Base-by-base conservation (phyloP, 306 rosid genomes). In the Castanea sativa region DNA sequence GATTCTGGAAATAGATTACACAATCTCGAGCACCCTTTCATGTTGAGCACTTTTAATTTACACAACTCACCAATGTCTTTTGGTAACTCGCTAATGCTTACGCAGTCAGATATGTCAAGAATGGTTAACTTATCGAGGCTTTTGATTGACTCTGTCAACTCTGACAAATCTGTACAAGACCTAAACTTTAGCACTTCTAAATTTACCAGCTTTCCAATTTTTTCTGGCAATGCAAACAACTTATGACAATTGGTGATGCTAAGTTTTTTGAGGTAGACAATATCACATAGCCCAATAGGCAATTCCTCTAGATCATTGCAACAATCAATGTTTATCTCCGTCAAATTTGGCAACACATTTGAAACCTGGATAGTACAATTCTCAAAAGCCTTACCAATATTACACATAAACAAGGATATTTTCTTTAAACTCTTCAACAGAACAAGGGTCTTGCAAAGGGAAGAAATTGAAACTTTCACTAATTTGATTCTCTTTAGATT, bases 401-500 rank as follows among this genome's bases (percentile, higher is more conserved):
- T 78, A 52, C 90, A 86, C 84, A 75, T 72, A 45, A 51, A 83
- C 4, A 84, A 69, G 13, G 90, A 87, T 21, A 81, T 38, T 70
- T 84, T 81, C 60, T 53, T 49, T 29, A 84, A 60, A 23, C 79
- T 72, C 75, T n/a, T 52, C 57, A 80, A 71, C 18, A 33, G 10
- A 29, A 15, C 23, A 2, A n/a, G 53, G 5, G 73, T 68, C 38
- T 33, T 33, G 52, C 27, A 23, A 41, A 81, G 56, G 64, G 79
- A 55, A 84, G 78, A 65, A 78, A 81, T 56, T n/a, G 83, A 69
- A 52, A 79, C 78, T 56, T 82, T 61, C 77, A 76, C 89, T 11
- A 91, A 60, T 77, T 90, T 83, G 53, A 91, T 83, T 85, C 86
- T 89, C 83, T 75, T 87, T 71, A 93, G 65, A 77, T 82, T 51